These are phyloP conservation scores for Mortierella polycephala DNA, from an alignment of 371 early-diverging fungal species.

Conservation along the genomic window DNA sequence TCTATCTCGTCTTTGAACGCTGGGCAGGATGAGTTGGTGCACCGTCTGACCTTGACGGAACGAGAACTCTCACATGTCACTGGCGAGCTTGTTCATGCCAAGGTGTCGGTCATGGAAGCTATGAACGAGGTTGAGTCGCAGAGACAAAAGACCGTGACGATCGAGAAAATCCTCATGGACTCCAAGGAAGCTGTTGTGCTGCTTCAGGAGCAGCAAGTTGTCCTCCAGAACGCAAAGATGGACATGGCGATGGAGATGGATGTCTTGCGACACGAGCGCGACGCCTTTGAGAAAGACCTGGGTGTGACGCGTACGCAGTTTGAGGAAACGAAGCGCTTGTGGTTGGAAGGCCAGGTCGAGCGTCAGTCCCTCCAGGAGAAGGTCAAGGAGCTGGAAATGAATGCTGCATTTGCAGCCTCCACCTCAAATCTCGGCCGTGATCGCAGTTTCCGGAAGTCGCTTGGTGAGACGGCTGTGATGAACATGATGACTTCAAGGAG, in stretches of 20 bases:
- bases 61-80: conserved; percentile 54
- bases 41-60: conserved; percentile 26
- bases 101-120: conserved; percentile 46
- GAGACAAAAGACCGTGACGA: conserved; percentile 33
- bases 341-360: conserved; percentile 50
- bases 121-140: conserved; percentile 51
- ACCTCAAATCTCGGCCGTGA: conserved; percentile 30
- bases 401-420: conserved; percentile 41
- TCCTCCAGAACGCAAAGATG: conserved; percentile 41
- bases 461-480: conserved; percentile 36
- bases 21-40: conserved; percentile 32
- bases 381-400: conserved; percentile 54
- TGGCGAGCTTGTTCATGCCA: conserved; percentile 43
- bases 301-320: conserved; percentile 44
- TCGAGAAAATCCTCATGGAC: conserved; percentile 47
- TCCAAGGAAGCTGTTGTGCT: conserved; percentile 46
- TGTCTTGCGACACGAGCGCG: conserved; percentile 36
- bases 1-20: conserved; percentile 30
- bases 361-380: conserved; percentile 44
- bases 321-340: conserved; percentile 48
- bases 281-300: conserved; percentile 31
- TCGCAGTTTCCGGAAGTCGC: conserved; percentile 44
- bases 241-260: conserved; percentile 46
- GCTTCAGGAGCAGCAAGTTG: conserved; percentile 48
- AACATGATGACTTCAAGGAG: conserved; percentile 32